phyloP scores from a whole-genome alignment of 331 rosid species.

The Rhamnella rubrinervis region DNA sequence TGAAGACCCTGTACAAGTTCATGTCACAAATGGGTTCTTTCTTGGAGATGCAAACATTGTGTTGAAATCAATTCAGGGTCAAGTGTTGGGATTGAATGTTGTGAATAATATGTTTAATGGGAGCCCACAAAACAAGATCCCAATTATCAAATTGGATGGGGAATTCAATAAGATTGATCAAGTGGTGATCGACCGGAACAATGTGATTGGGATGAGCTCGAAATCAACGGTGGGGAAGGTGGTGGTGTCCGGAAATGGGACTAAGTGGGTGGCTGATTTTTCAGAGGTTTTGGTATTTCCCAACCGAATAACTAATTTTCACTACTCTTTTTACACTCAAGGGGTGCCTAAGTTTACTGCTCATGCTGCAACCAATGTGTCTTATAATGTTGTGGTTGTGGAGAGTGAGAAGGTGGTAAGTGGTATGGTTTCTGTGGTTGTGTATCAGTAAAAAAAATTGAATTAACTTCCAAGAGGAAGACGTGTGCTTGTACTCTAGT shows the following conservation, averaged over 20 bases:
- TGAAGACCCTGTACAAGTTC: constrained; percentile 74
- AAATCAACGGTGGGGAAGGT: constrained; percentile 53
- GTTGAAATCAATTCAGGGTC: constrained; percentile 51
- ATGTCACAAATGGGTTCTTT: constrained; percentile 65
- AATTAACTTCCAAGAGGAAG: too few relatives aligned
- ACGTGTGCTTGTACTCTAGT: too few relatives aligned
- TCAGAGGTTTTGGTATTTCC: constrained; percentile 45
- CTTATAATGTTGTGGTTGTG: constrained; percentile 53
- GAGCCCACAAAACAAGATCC: constrained; percentile 25
- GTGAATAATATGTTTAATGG: constrained; percentile 61
- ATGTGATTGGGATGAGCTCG: constrained; percentile 47
- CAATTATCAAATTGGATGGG: constrained; percentile 49
- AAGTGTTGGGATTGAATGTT: constrained; percentile 47
- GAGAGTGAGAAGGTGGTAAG: constrained; percentile 44
- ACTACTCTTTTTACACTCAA: constrained; percentile 42
- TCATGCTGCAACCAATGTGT: constrained; percentile 51
- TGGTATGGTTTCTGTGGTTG: constrained; percentile 45
- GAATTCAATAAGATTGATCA: constrained; percentile 44
- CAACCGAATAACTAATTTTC: constrained; percentile 43
- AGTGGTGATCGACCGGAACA: constrained; percentile 56
- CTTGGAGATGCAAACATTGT: constrained; percentile 58
- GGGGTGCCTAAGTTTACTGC: constrained; percentile 38
- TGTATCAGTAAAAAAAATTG: constrained; percentile 35
- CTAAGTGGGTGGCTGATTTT: constrained; percentile 64
- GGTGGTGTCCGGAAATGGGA: constrained; percentile 35